Evolutionary conservation across 139 green algal species (phyloP).

Genomic region (Coccomyxa sp.): DNA sequence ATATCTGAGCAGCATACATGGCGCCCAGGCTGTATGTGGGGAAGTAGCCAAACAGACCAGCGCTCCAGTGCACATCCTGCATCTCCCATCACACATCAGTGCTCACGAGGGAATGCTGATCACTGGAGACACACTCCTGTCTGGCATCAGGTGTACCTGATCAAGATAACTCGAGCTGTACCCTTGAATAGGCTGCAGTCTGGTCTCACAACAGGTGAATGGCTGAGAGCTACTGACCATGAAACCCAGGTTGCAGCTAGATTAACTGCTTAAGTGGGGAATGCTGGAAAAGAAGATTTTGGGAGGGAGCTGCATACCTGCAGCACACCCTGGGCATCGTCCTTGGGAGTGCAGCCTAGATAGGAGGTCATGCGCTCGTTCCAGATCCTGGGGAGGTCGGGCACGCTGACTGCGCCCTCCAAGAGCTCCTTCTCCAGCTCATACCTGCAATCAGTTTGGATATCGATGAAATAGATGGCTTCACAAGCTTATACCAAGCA

Average conservation of each 20-base stretch:
- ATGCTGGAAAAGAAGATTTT: not conserved
- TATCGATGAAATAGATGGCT: too few relatives aligned
- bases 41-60: constrained; percentile 73
- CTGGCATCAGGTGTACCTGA: too few relatives aligned
- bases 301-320: constrained; percentile 45
- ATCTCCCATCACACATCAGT: too few relatives aligned
- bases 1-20: constrained; percentile 77
- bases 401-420: constrained; percentile 54
- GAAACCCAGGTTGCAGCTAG: not conserved
- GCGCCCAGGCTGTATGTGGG: constrained; percentile 82
- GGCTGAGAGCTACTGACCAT: too few relatives aligned
- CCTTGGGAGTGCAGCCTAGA: constrained; percentile 50
- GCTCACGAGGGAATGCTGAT: too few relatives aligned
- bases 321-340: constrained; percentile 71
- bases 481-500: too few relatives aligned
- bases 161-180: not conserved
- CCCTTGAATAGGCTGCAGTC: not conserved
- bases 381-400: constrained; percentile 68
- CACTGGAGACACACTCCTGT: too few relatives aligned
- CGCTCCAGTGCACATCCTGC: constrained; percentile 84
- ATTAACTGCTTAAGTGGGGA: not conserved
- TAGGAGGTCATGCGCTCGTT: constrained; percentile 72
- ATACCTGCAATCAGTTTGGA: too few relatives aligned
- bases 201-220: not conserved
- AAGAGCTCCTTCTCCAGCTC: constrained; percentile 82